Evolutionary conservation across 352 stramenopile genomes (phyloP).

Genomic region (Bremia lactucae): DNA sequence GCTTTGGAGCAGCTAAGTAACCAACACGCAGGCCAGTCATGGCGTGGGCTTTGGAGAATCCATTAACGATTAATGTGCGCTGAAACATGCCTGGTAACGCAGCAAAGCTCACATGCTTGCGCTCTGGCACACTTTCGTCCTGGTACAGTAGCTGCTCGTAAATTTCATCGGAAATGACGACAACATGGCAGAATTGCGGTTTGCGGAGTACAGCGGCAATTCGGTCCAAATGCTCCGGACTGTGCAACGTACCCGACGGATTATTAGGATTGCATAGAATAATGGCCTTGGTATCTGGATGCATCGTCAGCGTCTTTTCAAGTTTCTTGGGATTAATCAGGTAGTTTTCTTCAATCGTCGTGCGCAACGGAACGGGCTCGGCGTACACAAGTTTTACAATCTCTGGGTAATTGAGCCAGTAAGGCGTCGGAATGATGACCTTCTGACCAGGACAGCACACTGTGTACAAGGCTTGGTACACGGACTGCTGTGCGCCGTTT

Average conservation of each 20-base stretch:
- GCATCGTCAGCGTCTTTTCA: constrained; percentile 35
- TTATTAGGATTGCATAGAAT: constrained; percentile 97
- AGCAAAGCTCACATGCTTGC: constrained; percentile 48
- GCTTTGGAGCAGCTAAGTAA: constrained; percentile 70
- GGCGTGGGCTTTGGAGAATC: constrained; percentile 93
- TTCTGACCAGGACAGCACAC: constrained; percentile 85
- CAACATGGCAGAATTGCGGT: constrained; percentile 56
- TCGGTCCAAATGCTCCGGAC: constrained; percentile 31
- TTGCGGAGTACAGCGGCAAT: constrained; percentile 47
- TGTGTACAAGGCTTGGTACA: constrained; percentile 88
- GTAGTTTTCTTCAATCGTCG: constrained; percentile 84
- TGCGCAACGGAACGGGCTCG: constrained; percentile 89
- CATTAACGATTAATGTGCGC: constrained; percentile 91
- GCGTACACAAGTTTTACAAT: constrained; percentile 83
- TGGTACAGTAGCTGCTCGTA: constrained; percentile 93
- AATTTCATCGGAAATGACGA: constrained; percentile 92
- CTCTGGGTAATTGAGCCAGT: constrained; percentile 97
- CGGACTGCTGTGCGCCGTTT: constrained; percentile 92
- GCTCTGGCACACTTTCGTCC: constrained; percentile 29
- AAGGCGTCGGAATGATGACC: constrained; percentile 92
- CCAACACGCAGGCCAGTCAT: too few relatives aligned
- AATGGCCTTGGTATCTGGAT: constrained; percentile 72
- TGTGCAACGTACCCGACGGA: constrained; percentile 84
- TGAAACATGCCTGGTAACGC: constrained; percentile 75
- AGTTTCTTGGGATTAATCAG: constrained; percentile 82